These are phyloP conservation scores for Tricholoma flavovirens DNA, from an alignment of 768 basidiomycete genomes.

Conservation along the genomic window DNA sequence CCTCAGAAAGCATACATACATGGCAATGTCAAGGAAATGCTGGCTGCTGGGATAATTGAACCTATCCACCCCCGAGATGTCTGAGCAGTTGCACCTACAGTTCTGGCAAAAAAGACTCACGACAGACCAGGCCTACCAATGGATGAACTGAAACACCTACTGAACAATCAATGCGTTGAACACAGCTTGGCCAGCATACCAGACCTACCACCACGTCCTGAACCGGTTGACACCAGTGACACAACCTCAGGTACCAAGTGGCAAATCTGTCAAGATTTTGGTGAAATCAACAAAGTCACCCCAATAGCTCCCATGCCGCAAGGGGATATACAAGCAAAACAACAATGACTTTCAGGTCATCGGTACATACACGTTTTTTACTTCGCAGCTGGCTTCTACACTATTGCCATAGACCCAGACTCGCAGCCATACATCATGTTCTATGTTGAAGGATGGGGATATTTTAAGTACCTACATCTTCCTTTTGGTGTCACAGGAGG, in stretches of 20 bases:
- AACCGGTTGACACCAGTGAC: neutral
- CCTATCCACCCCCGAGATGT: conserved; percentile 15
- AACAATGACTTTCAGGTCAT: too few species aligned
- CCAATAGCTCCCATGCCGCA: conserved; percentile 23
- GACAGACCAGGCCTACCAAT: conserved; percentile 20
- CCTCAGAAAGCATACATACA: conserved; percentile 25
- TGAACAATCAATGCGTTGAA: conserved; percentile 29
- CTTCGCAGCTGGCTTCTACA: conserved; percentile 33
- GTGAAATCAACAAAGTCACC: conserved; percentile 23
- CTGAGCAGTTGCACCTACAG: conserved; percentile 19
- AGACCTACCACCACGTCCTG: conserved; percentile 16
- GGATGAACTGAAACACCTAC: conserved; percentile 25
- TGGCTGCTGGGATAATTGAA: conserved; percentile 27
- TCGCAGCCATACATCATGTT: conserved; percentile 24
- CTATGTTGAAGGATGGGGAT: too few species aligned
- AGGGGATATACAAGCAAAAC: too few species aligned
- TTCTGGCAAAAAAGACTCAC: conserved; percentile 32
- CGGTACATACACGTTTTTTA: too few species aligned
- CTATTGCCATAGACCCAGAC: conserved; percentile 4
- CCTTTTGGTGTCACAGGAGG: conserved; percentile 36
- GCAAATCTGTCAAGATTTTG: conserved; percentile 31
- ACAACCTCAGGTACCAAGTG: conserved; percentile 16
- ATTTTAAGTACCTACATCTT: conserved; percentile 25
- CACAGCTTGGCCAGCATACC: conserved; percentile 14
- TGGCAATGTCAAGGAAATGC: conserved; percentile 28